phyloP scores from a whole-genome alignment of 2,329 filamentous ascomycete species.

The Fusarium cicatricum region DNA sequence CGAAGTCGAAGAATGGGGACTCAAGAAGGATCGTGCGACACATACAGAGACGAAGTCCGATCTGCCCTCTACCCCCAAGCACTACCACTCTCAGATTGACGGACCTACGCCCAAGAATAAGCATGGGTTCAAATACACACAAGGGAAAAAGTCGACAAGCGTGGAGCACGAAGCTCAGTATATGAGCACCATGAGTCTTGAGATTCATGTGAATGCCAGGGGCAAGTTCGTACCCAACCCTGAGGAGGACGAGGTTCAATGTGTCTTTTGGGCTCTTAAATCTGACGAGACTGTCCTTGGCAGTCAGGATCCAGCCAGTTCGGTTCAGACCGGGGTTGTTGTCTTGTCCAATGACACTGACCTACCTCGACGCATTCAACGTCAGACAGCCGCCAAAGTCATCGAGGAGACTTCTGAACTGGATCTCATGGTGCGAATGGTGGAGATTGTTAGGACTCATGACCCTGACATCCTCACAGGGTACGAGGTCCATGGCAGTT shows the following conservation, averaged over 20 bases:
- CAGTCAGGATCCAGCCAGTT: conserved; percentile 54
- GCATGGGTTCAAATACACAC: conserved; percentile 86
- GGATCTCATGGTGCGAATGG: conserved; percentile 83
- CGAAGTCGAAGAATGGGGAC: conserved; percentile 76
- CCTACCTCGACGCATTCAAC: conserved; percentile 68
- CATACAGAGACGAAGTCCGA: conserved; percentile 11
- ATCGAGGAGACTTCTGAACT: conserved; percentile 81
- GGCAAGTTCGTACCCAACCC: conserved; percentile 86
- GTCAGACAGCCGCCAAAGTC: conserved; percentile 69
- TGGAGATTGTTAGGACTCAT: conserved; percentile 81
- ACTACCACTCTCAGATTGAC: conserved; percentile 82
- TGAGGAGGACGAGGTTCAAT: conserved; percentile 86
- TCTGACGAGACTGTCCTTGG: conserved; percentile 71
- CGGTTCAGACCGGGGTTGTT: conserved; percentile 74
- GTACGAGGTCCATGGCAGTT: conserved; percentile 91
- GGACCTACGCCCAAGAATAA: conserved; percentile 84
- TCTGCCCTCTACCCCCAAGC: conserved; percentile 41
- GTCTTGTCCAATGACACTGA: conserved; percentile 71
- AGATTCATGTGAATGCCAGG: conserved; percentile 89
- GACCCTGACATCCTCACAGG: conserved; percentile 95
- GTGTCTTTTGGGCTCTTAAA: conserved; percentile 90
- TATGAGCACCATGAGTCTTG: conserved; percentile 96
- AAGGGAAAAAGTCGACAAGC: conserved; percentile 76
- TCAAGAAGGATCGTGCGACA: conserved; percentile 44
- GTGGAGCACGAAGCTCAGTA: conserved; percentile 87